Conservation (phyloP, 495 filamentous ascomycete genomes). For the Lentithecium fluviatile region DNA sequence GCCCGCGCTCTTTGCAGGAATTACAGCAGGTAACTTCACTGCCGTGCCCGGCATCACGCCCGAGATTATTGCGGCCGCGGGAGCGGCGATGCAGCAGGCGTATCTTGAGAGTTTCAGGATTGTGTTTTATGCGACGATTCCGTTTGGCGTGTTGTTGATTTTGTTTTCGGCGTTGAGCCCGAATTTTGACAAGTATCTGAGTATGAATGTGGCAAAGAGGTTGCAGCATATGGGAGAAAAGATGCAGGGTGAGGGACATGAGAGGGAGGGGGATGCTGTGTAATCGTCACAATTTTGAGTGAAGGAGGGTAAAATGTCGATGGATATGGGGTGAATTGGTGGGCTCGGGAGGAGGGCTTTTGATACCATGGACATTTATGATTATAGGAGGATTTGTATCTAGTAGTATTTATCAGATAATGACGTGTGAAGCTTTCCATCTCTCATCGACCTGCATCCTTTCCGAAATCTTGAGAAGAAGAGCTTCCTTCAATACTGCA, state of each 20-base stretch:
- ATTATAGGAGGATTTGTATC: too few species aligned
- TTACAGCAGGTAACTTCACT: conserved; percentile 43
- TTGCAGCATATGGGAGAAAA: conserved; percentile 38
- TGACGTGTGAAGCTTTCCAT: too few species aligned
- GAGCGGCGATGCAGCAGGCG: conserved; percentile 42
- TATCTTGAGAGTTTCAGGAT: conserved; percentile 48
- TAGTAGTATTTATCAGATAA: too few species aligned
- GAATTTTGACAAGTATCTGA: conserved; percentile 43
- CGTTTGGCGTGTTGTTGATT: conserved; percentile 49
- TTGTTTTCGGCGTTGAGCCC: conserved; percentile 45
- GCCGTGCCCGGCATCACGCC: conserved; percentile 48
- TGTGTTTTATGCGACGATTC: conserved; percentile 51
- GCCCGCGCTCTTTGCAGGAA: conserved; percentile 43
- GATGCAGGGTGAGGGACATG: conserved; percentile 27
- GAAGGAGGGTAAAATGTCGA: too few species aligned
- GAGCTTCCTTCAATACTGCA: too few species aligned
- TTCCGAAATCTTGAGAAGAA: too few species aligned
- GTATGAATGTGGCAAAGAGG: conserved; percentile 44
- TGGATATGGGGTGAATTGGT: too few species aligned
- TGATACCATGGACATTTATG: too few species aligned
- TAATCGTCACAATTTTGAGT: background rate
- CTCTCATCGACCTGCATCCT: too few species aligned
- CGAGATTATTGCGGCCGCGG: conserved; percentile 43
- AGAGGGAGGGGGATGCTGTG: conserved; percentile 26
- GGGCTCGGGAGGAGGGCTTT: too few species aligned